Percentiles rank a stretch among this genome's conserved stretches.
Conservation (phyloP, 2,329 filamentous ascomycete genomes). For the Tolypocladium tropicale region DNA sequence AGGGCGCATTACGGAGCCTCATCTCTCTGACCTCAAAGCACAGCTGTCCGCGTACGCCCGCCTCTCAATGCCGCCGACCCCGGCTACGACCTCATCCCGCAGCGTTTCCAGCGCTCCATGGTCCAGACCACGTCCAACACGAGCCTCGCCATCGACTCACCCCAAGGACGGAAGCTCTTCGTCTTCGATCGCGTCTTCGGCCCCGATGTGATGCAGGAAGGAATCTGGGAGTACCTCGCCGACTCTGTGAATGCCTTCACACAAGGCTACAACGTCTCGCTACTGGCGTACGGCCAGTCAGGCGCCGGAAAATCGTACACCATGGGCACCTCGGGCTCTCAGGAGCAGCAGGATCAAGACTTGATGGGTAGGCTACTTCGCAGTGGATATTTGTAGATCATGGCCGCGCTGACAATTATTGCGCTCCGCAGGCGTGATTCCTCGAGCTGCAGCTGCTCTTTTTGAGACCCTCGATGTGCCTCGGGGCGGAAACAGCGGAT, state of each 20-base stretch:
- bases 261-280: slow-evolving; percentile 96
- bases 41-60: slow-evolving; percentile 88
- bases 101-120: slow-evolving; percentile 87
- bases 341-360: slow-evolving; percentile 59
- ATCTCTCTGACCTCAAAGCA: not conserved
- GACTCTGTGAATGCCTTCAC: slow-evolving; percentile 86
- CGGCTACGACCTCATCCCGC: slow-evolving; percentile 88
- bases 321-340: slow-evolving; percentile 89
- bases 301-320: slow-evolving; percentile 97
- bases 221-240: slow-evolving; percentile 85
- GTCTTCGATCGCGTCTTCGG: slow-evolving; percentile 93
- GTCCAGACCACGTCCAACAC: slow-evolving; percentile 82
- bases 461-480: slow-evolving; percentile 75
- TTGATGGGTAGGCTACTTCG: slow-evolving; percentile 56
- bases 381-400: too few relatives aligned
- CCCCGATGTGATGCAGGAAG: slow-evolving; percentile 73
- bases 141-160: slow-evolving; percentile 78
- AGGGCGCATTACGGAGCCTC: not conserved
- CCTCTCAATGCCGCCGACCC: slow-evolving; percentile 76
- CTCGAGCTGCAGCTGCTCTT: slow-evolving; percentile 73
- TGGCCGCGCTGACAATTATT: not conserved
- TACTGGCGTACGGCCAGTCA: slow-evolving; percentile 94
- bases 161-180: slow-evolving; percentile 88
- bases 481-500: slow-evolving; percentile 34
- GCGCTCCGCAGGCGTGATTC: slow-evolving; percentile 67